Evolutionary conservation across 2,329 filamentous ascomycete species (phyloP).

Genomic region (Cordyceps tenuipes): DNA sequence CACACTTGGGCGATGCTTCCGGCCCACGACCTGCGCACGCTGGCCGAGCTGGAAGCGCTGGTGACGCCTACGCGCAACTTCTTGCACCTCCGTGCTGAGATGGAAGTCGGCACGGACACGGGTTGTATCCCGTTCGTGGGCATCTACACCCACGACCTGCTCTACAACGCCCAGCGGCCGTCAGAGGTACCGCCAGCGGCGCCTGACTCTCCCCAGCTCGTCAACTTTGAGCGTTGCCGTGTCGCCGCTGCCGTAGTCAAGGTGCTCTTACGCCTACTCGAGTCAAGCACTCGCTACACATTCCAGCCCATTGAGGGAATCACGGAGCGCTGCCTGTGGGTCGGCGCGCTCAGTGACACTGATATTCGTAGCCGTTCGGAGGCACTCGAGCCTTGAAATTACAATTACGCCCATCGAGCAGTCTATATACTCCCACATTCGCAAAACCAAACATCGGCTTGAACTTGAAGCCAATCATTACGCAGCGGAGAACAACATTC

Average conservation of each 20-base stretch:
- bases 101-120: slow-evolving; percentile 60
- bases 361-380: slow-evolving; percentile 56
- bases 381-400: slow-evolving; percentile 32
- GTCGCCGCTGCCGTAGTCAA: slow-evolving; percentile 71
- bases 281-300: slow-evolving; percentile 65
- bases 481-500: background rate
- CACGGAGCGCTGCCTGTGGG: slow-evolving; percentile 77
- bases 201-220: slow-evolving; percentile 56
- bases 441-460: background rate
- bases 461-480: background rate
- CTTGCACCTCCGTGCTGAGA: slow-evolving; percentile 65
- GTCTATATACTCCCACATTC: background rate
- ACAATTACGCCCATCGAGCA: background rate
- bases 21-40: slow-evolving; percentile 52
- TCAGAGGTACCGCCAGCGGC: slow-evolving; percentile 61
- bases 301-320: slow-evolving; percentile 70
- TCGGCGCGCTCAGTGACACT: slow-evolving; percentile 67
- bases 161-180: slow-evolving; percentile 73
- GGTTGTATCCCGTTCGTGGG: slow-evolving; percentile 81
- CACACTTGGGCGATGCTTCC: slow-evolving; percentile 67
- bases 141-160: slow-evolving; percentile 74
- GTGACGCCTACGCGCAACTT: slow-evolving; percentile 75
- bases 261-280: slow-evolving; percentile 67
- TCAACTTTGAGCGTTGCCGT: slow-evolving; percentile 79
- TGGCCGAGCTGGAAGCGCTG: slow-evolving; percentile 61